Percentiles rank a stretch among this genome's conserved stretches.
Conservation (phyloP, 1,139 yeast genomes). For the Geotrichum citri-aurantii region DNA sequence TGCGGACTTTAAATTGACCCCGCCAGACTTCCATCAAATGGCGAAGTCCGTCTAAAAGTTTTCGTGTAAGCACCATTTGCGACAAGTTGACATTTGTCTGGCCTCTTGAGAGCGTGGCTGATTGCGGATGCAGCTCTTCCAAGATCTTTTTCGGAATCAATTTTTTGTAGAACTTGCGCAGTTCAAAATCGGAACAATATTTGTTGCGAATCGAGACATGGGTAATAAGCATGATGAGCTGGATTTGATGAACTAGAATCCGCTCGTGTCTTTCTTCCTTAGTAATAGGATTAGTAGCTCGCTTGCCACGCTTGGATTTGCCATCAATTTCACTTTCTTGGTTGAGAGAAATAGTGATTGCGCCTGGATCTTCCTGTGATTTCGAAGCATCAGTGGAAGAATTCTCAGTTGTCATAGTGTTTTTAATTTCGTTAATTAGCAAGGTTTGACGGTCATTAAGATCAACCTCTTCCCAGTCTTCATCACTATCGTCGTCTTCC, state of each 20-base stretch:
- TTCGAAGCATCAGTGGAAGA: background rate
- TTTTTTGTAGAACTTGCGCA: constrained; percentile 34
- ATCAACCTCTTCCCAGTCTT: constrained; percentile 24
- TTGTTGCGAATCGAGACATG: constrained; percentile 64
- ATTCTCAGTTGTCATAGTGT: background rate
- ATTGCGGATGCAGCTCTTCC: constrained; percentile 45
- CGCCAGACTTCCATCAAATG: constrained; percentile 59
- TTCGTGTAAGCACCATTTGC: constrained; percentile 40
- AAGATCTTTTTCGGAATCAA: constrained; percentile 45
- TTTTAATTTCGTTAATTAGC: constrained; percentile 23
- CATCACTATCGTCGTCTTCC: constrained; percentile 43
- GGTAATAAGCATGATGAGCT: constrained; percentile 50
- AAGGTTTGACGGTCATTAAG: constrained; percentile 2
- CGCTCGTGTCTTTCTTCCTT: constrained; percentile 54
- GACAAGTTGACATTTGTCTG: constrained; percentile 34
- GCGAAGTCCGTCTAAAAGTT: constrained; percentile 68
- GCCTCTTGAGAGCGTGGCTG: constrained; percentile 37
- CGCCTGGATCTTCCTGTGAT: constrained; percentile 16
- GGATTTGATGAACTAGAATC: constrained; percentile 52
- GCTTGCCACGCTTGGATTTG: constrained; percentile 4
- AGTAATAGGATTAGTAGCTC: constrained; percentile 37
- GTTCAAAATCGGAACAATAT: constrained; percentile 59
- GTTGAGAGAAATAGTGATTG: constrained; percentile 13
- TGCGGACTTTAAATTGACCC: constrained; percentile 49
- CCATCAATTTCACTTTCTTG: constrained; percentile 6